Evolutionary conservation across 2,329 filamentous ascomycete genomes (phyloP), one percentile per base, ranked within the genome.

Genomic region (Monosporascus sp.): DNA sequence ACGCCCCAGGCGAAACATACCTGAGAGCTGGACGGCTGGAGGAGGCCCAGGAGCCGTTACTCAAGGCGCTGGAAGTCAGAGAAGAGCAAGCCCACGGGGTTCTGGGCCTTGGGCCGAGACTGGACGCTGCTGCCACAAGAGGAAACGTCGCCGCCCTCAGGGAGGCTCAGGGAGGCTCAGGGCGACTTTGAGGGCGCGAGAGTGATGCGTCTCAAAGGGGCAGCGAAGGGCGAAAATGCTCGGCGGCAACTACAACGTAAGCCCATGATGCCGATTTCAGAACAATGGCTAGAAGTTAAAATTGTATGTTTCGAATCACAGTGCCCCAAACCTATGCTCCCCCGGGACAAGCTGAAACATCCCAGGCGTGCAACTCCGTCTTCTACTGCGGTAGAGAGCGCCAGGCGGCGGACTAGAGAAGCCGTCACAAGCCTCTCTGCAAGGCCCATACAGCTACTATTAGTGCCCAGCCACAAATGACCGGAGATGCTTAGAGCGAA

Each of bases 321-420:
- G 58, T 51, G 49, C 54, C 4, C 46, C 40, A 3, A 49, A 48
- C 35, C 20, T 5, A 54, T 50, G 46, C 50, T 50, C 17, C n/a
- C 51, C 37, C 49, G 51, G n/a, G 40, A 37, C 14, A 24, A 54
- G 18, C 54, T 59, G 3, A 20, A 1, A 49, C 50, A 15, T 56
- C 56, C 22, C 18, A 11, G 9, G 49, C 54, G 2, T 63, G 59
- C 44, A 31, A 24, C 20, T 52, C 56, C 1, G 56, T 61, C 20
- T 61, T 58, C 31, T 63, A 61, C 50, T 63, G 58, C 54, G 38
- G 46, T 26, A 60, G 54, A 50, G n/a, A n/a, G 1, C 61, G 58
- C 37, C 58, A 59, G 49, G 47, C 18, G 43, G 46, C 44, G 18
- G 60, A 59, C 50, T 63, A 58, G 59, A 37, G 7, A 4, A 38